Conservation (phyloP, 805 yeast species). For the Priceomyces carsonii region DNA sequence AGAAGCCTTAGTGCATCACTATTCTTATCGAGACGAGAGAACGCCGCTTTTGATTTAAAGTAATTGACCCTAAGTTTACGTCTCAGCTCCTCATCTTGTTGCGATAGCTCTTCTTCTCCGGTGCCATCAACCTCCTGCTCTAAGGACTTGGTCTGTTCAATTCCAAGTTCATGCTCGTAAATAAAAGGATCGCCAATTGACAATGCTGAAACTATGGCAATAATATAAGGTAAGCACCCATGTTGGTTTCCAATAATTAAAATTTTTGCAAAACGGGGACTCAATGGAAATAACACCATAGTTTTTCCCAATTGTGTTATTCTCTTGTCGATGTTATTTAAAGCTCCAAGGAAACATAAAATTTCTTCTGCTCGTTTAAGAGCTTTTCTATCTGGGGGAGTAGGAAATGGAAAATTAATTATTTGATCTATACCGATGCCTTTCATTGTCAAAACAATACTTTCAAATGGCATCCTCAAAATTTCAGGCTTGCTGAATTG, state of each 20-base stretch:
- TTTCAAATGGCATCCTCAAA: conserved; percentile 92
- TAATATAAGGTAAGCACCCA: conserved; percentile 81
- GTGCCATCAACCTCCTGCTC: conserved; percentile 38
- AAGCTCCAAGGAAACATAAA: conserved; percentile 75
- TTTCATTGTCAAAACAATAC: conserved; percentile 94
- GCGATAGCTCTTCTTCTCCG: conserved; percentile 35
- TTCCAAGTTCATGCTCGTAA: conserved; percentile 71
- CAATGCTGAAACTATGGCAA: conserved; percentile 87
- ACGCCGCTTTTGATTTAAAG: conserved; percentile 57
- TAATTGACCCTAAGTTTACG: conserved; percentile 51
- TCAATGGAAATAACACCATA: conserved; percentile 89
- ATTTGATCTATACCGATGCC: conserved; percentile 94
- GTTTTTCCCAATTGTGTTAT: conserved; percentile 79
- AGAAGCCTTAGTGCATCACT: conserved; percentile 77
- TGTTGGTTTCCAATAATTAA: conserved; percentile 84
- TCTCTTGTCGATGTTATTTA: conserved; percentile 49
- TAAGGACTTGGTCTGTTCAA: conserved; percentile 28
- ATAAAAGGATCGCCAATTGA: conserved; percentile 93
- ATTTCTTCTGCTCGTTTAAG: conserved; percentile 67
- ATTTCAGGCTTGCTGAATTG: conserved; percentile 90
- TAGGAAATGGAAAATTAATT: conserved; percentile 92
- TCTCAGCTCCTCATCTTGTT: conserved; percentile 37
- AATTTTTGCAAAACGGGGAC: conserved; percentile 92
- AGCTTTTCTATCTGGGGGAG: conserved; percentile 73
- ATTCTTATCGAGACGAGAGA: conserved; percentile 65